These are phyloP conservation scores for Nakazawaea populi DNA, from an alignment of 805 yeast species.

Conservation along the genomic window DNA sequence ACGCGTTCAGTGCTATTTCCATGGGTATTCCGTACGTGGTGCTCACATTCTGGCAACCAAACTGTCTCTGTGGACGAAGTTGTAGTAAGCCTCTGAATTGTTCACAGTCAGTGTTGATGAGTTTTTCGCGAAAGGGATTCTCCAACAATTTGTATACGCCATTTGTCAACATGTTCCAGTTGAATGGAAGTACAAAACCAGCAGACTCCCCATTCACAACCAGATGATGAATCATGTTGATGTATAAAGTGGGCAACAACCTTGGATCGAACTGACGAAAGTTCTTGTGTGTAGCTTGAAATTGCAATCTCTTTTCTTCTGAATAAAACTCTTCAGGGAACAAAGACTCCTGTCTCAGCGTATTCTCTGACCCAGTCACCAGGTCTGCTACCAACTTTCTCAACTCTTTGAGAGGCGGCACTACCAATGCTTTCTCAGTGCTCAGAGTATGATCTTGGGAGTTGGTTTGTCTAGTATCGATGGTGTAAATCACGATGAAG, in stretches of 20 bases:
- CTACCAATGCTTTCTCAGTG: neutral
- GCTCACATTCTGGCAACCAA: neutral
- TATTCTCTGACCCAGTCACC: neutral
- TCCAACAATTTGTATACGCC: neutral
- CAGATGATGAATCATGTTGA: neutral
- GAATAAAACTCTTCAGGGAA: conserved; percentile 3
- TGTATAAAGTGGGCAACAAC: conserved; percentile 6
- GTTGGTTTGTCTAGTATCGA: too few relatives aligned
- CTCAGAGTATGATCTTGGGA: too few relatives aligned
- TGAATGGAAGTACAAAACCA: conserved; percentile 5
- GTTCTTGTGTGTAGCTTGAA: neutral
- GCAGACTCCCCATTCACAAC: neutral
- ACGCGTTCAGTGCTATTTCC: neutral
- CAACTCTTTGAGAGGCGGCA: neutral
- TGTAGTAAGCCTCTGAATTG: neutral
- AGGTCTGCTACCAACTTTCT: neutral
- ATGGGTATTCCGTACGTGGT: neutral
- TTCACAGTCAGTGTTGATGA: neutral
- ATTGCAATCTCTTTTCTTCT: neutral
- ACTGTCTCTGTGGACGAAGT: neutral
- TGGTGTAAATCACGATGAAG: neutral
- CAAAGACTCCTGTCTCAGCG: neutral
- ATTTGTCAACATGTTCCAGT: conserved; percentile 8
- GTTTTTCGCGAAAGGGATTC: neutral
- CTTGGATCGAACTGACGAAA: conserved; percentile 6